Percentiles rank a stretch among this genome's conserved stretches.
Conservation (phyloP, 2,329 filamentous ascomycete species). For the Penicillium sp. region DNA sequence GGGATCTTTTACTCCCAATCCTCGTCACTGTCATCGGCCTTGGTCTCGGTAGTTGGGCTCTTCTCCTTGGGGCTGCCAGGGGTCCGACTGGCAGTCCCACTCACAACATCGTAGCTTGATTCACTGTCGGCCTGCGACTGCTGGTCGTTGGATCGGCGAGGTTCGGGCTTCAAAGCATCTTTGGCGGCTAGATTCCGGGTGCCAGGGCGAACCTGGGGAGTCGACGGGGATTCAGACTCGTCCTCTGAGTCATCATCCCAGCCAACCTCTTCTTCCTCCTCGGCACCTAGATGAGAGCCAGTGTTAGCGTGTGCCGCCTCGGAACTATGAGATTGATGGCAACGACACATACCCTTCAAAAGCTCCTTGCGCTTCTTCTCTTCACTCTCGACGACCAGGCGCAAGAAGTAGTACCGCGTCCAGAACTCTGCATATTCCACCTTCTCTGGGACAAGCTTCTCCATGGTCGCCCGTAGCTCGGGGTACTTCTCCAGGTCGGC, state of each 20-base stretch:
- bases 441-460: constrained; percentile 88
- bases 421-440: constrained; percentile 92
- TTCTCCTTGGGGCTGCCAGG: constrained; percentile 64
- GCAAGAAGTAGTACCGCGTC: constrained; percentile 92
- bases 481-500: constrained; percentile 81
- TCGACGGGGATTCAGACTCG: constrained; percentile 47
- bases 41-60: constrained; percentile 35
- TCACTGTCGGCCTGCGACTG: constrained; percentile 92
- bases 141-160: constrained; percentile 77
- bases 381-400: constrained; percentile 89
- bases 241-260: constrained; percentile 73
- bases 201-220: constrained; percentile 45
- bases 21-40: constrained; percentile 65
- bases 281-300: constrained; percentile 36
- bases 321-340: background rate
- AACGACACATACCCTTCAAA: constrained; percentile 71
- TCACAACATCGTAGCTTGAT: constrained; percentile 93
- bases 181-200: constrained; percentile 32
- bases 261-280: constrained; percentile 70
- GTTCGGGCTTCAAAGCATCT: constrained; percentile 63
- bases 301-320: constrained; percentile 4
- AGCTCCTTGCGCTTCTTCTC: constrained; percentile 87
- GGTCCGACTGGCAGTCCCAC: constrained; percentile 75
- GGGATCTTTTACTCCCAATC: constrained; percentile 68
- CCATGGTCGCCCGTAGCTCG: constrained; percentile 86